phyloP scores from a whole-genome alignment of 306 rosid species.

The Herpetospermum pedunculosum region DNA sequence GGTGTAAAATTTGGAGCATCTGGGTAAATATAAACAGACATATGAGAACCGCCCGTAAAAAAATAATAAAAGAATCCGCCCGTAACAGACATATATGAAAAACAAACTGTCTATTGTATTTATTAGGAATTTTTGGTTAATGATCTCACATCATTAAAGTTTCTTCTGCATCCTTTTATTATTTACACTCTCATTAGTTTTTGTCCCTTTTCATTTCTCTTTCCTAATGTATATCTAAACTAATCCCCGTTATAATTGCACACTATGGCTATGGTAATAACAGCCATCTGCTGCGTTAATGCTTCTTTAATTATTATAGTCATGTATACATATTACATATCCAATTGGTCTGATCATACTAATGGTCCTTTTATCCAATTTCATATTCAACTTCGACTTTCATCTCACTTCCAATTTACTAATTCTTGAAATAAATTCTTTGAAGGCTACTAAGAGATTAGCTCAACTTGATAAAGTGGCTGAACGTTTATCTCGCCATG shows the following conservation, averaged over 20 bases:
- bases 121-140: neutral
- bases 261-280: neutral
- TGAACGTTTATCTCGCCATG: constrained; percentile 72
- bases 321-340: neutral
- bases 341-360: neutral
- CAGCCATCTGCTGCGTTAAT: neutral
- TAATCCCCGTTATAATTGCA: neutral
- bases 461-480: constrained; percentile 88
- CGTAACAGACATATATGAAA: neutral
- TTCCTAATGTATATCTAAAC: neutral
- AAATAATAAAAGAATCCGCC: too few species aligned
- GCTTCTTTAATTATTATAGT: neutral
- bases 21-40: too few species aligned
- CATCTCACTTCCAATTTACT: neutral
- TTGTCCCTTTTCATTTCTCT: neutral
- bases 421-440: neutral
- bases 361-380: neutral
- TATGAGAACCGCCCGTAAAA: too few species aligned
- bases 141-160: neutral
- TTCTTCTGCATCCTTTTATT: neutral
- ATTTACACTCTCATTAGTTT: neutral
- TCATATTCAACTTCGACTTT: constrained; percentile 1
- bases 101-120: neutral
- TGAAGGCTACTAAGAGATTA: constrained; percentile 79
- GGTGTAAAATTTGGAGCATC: too few species aligned